phyloP scores from a whole-genome alignment of 129 eudicot species.

The Flaveria ramosissima region DNA sequence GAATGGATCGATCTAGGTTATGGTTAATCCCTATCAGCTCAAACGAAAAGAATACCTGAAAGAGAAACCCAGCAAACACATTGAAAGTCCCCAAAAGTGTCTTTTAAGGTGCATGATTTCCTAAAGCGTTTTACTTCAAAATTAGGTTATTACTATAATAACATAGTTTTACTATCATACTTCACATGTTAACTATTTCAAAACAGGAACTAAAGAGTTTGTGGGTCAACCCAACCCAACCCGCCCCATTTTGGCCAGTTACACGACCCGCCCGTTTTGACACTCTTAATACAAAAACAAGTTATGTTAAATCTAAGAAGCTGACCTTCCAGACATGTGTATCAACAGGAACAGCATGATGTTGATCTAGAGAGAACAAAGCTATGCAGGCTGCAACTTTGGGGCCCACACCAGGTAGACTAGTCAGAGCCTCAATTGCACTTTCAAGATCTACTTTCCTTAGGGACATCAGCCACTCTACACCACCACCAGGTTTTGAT shows the following conservation, averaged over 20 bases:
- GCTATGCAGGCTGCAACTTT: slow-evolving; percentile 98
- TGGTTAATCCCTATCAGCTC: not conserved
- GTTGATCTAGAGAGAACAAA: slow-evolving; percentile 90
- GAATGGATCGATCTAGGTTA: not conserved
- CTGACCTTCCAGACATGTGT: slow-evolving; percentile 99
- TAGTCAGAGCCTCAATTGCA: slow-evolving; percentile 62
- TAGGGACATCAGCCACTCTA: slow-evolving; percentile 77
- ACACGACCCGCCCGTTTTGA: not conserved
- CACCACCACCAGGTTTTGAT: slow-evolving; percentile 88
- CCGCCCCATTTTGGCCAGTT: not conserved
- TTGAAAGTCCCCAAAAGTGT: not conserved
- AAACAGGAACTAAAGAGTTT: not conserved
- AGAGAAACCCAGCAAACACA: not conserved
- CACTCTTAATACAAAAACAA: not conserved
- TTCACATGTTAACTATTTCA: not conserved
- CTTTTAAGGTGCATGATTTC: not conserved
- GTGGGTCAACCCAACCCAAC: not conserved
- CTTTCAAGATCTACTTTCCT: slow-evolving; percentile 66
- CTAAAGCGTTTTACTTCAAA: not conserved
- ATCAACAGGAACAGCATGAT: slow-evolving; percentile 96
- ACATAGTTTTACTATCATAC: not conserved
- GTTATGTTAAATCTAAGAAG: slow-evolving; percentile 4
- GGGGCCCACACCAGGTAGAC: slow-evolving; percentile 97
- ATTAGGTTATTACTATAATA: not conserved
- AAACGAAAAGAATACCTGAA: not conserved